Conservation (phyloP, 2,329 filamentous ascomycete species). For the Orbilia blumenaviensis region DNA sequence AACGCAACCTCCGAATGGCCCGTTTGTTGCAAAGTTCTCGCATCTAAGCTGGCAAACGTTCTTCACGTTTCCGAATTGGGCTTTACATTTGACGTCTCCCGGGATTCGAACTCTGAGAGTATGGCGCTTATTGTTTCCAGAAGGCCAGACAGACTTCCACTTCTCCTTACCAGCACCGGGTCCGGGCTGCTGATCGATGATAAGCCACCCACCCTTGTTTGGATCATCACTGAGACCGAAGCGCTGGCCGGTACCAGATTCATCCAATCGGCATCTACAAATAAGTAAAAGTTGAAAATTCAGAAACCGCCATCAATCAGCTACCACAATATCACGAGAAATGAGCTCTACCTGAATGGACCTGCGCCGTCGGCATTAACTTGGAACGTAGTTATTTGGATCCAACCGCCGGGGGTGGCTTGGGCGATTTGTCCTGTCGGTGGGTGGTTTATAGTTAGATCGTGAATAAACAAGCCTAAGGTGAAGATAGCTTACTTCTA, state of each 20-base stretch:
- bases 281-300: too few species aligned
- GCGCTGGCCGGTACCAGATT: not conserved
- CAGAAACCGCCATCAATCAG: not conserved
- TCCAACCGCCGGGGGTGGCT: constrained; percentile 1
- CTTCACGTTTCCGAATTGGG: constrained; percentile 68
- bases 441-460: not conserved
- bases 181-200: not conserved
- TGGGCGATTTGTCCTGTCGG: not conserved
- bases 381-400: not conserved
- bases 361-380: constrained; percentile 19
- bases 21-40: constrained; percentile 69
- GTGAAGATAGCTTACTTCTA: not conserved
- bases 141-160: not conserved
- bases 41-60: constrained; percentile 72
- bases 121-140: not conserved
- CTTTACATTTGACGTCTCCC: constrained; percentile 64
- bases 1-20: constrained; percentile 71
- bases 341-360: constrained; percentile 1
- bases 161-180: not conserved
- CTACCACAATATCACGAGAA: too few species aligned
- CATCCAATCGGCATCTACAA: constrained; percentile 12
- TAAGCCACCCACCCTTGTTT: too few species aligned
- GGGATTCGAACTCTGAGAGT: not conserved
- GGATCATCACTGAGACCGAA: not conserved
- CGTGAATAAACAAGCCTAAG: not conserved